Percentiles rank a stretch among this genome's conserved stretches.
Conservation (phyloP, 2,329 filamentous ascomycete species). For the Fusarium sulawesiense region DNA sequence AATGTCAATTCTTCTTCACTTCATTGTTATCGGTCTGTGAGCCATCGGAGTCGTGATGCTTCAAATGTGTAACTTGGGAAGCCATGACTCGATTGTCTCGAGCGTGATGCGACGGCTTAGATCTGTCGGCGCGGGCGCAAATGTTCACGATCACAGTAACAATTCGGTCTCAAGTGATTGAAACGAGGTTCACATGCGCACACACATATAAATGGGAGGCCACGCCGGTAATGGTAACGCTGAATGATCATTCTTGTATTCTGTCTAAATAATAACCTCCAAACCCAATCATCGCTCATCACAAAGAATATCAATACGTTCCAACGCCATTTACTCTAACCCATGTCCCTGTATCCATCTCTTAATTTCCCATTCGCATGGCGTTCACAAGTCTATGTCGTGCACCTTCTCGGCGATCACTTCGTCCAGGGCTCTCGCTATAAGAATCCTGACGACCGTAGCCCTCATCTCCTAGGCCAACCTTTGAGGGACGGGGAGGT, state of each 20-base stretch:
- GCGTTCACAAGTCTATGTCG: slow-evolving; percentile 50
- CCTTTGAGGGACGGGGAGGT: slow-evolving; percentile 53
- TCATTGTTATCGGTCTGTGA: too few species aligned
- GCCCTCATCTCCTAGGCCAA: slow-evolving; percentile 51
- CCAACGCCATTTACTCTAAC: slow-evolving; percentile 29
- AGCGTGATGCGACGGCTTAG: not conserved
- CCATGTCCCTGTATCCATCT: slow-evolving; percentile 3
- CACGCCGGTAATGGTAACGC: not conserved
- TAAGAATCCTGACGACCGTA: slow-evolving; percentile 46
- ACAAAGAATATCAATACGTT: slow-evolving; percentile 36
- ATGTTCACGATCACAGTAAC: not conserved
- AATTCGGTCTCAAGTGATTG: not conserved
- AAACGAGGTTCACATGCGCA: not conserved
- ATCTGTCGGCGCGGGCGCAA: too few species aligned
- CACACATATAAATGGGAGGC: not conserved
- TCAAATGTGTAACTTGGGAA: not conserved
- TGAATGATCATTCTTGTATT: slow-evolving; percentile 14
- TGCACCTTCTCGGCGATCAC: slow-evolving; percentile 47
- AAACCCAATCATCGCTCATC: slow-evolving; percentile 27
- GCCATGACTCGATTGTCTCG: not conserved
- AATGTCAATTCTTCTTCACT: not conserved
- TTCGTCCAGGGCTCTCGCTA: slow-evolving; percentile 39
- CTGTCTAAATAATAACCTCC: slow-evolving; percentile 25
- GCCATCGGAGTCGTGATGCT: not conserved
- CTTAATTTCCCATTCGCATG: slow-evolving; percentile 48